A percentile compares a stretch with the other conserved stretches of the same genome.
These are phyloP conservation scores for Flaveria floridana DNA, from an alignment of 140 eudicot species.

Conservation along the genomic window DNA sequence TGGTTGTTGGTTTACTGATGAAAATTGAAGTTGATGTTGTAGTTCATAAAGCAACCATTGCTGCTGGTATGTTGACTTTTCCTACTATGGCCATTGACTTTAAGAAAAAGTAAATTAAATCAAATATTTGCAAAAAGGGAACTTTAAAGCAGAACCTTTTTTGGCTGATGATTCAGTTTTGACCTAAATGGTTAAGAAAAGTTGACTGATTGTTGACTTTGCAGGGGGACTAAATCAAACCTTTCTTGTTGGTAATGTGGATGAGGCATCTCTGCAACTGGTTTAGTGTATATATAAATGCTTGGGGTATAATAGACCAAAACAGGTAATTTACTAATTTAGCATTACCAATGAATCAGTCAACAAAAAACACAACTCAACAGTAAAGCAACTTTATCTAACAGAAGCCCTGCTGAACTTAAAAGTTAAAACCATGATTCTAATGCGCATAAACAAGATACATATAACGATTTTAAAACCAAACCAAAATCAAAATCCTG, in stretches of 20 bases:
- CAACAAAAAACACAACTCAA: not conserved
- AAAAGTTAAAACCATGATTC: conserved; percentile 4
- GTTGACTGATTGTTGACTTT: conserved; percentile 5
- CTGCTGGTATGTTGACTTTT: conserved; percentile 63
- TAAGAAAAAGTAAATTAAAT: not conserved
- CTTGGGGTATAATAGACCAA: conserved; percentile 34
- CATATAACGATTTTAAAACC: conserved; percentile 5
- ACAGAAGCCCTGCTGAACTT: not conserved
- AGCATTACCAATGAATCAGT: not conserved
- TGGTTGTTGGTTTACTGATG: conserved; percentile 43
- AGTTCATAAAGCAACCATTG: conserved; percentile 83
- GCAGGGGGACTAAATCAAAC: conserved; percentile 57
- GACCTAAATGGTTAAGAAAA: not conserved
- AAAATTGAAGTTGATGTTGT: conserved; percentile 16
- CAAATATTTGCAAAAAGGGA: not conserved
- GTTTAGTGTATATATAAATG: conserved; percentile 62
- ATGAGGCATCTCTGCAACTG: conserved; percentile 65
- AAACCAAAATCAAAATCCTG: conserved; percentile 50
- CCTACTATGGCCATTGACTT: conserved; percentile 1
- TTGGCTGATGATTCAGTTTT: not conserved
- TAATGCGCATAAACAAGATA: conserved; percentile 6
- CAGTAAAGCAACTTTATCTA: conserved; percentile 1
- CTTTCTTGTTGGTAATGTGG: conserved; percentile 51
- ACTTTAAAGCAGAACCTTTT: not conserved
- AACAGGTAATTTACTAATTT: not conserved